Conservation (phyloP, 306 rosid species). For the Malus sieversii region DNA sequence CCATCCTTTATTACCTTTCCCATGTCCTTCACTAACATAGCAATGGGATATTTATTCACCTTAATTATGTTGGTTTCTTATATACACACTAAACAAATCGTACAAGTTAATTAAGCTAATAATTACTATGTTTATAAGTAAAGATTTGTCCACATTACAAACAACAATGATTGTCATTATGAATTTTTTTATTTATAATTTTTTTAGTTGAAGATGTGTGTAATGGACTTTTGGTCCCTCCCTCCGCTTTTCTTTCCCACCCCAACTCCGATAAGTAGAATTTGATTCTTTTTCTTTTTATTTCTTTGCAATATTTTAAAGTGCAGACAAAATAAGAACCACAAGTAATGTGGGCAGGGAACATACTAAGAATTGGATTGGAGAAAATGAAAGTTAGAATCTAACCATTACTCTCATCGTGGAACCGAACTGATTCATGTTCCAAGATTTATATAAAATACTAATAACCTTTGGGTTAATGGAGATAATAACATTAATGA, state of each 20-base stretch:
- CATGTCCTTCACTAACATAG: background rate
- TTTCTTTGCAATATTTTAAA: background rate
- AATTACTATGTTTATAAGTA: background rate
- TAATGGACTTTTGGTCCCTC: slow-evolving; percentile 48
- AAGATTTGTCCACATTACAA: slow-evolving; percentile 16
- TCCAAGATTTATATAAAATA: slow-evolving; percentile 8
- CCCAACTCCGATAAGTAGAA: slow-evolving; percentile 16
- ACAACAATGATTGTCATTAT: slow-evolving; percentile 34
- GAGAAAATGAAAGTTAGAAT: slow-evolving; percentile 24
- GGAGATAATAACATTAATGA: background rate
- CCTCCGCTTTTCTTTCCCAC: slow-evolving; percentile 6
- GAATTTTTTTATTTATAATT: slow-evolving; percentile 2
- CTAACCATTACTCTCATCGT: slow-evolving; percentile 33
- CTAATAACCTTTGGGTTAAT: background rate
- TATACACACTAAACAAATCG: background rate
- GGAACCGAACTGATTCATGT: slow-evolving; percentile 55
- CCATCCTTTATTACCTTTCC: background rate
- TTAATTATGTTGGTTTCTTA: background rate
- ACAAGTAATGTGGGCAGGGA: slow-evolving; percentile 14
- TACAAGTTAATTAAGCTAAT: slow-evolving; percentile 4
- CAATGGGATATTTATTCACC: background rate
- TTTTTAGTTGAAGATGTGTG: slow-evolving; percentile 16
- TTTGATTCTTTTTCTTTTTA: slow-evolving; percentile 22
- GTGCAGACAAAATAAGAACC: slow-evolving; percentile 3
- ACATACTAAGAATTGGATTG: slow-evolving; percentile 4